Percentiles rank a stretch among this genome's conserved stretches.
Conservation (phyloP, 129 eudicot genomes). For the Arctium lappa region DNA sequence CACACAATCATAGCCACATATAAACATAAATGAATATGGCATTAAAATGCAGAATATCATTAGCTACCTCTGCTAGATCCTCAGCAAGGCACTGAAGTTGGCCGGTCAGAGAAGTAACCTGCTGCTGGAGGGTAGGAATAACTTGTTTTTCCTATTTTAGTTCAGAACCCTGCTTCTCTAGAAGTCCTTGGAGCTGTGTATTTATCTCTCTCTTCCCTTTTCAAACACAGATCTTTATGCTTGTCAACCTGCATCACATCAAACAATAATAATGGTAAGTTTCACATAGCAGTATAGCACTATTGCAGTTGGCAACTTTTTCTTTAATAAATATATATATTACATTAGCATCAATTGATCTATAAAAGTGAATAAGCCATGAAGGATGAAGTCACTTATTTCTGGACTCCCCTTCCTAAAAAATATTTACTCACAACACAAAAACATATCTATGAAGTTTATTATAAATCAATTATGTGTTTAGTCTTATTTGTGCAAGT, state of each 20-base stretch:
- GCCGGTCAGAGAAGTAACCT: slow-evolving; percentile 83
- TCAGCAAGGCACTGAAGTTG: slow-evolving; percentile 83
- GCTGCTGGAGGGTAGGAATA: slow-evolving; percentile 77
- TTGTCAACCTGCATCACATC: slow-evolving; percentile 62
- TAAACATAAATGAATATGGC: background rate
- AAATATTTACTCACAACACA: background rate
- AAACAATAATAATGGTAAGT: background rate
- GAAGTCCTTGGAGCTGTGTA: slow-evolving; percentile 53
- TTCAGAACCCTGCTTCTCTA: slow-evolving; percentile 73
- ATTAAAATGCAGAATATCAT: background rate
- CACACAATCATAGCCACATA: background rate
- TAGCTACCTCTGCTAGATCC: slow-evolving; percentile 79
- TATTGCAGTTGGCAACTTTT: background rate
- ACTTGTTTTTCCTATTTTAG: slow-evolving; percentile 78
- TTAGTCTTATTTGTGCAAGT: background rate
- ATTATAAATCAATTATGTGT: background rate
- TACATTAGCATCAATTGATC: background rate
- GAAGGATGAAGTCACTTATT: background rate
- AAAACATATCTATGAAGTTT: background rate
- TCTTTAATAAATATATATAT: background rate
- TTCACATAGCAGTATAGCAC: background rate
- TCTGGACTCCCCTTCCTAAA: background rate
- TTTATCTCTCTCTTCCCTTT: slow-evolving; percentile 89
- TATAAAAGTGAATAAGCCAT: background rate
- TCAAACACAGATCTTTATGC: slow-evolving; percentile 82